Base-by-base conservation (phyloP, 2,329 filamentous ascomycete genomes). In the Aspergillus hiratsukae region DNA sequence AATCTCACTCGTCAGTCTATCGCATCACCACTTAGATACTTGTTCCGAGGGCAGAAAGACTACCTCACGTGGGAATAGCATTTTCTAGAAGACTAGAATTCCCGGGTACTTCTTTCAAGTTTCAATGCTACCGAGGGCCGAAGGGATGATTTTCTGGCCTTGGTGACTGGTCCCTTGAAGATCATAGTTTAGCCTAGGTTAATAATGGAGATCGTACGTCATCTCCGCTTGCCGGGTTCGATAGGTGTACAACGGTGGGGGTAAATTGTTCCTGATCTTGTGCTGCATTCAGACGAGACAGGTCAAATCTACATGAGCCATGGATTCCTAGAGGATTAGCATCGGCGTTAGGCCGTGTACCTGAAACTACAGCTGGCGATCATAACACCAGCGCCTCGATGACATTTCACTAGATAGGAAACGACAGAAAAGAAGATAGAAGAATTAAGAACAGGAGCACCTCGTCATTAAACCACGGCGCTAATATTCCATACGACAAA, bases 401-500 rank as follows among this genome's bases (percentile, higher is more conserved):
- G 25, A 27, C 11, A 37, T 37, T 17, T 37, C 31, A 17, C 14
- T 17, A 43, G 19, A 43, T 3, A 21, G 10, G 19, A 53, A 48
- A 53, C 11, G 21, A 41, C 49, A 51, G 28, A 41, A 50, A 41
- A 5, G 48, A 40, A 23, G 11, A 53, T 49, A 21, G 49, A 10
- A 8, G 31, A 45, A 48, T 7, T 41, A 29, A 54, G 27, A 52
- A 55, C 4, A 51, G 37, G 50, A 56, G 53, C n/a, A 29, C 14
- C 9, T 23, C 40, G 14, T 25, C 29, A 51, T 45, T 48, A 35
- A 54, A 46, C 54, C 52, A 54, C 50, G 54, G 45, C 58, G 60
- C 56, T 57, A 58, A 54, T 54, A 49, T 43, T 48, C 56, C 35
- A 54, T 49, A 43, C 45, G 31, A 43, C 52, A 40, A 35, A 41